Base-by-base conservation (phyloP, 495 filamentous ascomycete species). In the Hyaloscypha bicolor region DNA sequence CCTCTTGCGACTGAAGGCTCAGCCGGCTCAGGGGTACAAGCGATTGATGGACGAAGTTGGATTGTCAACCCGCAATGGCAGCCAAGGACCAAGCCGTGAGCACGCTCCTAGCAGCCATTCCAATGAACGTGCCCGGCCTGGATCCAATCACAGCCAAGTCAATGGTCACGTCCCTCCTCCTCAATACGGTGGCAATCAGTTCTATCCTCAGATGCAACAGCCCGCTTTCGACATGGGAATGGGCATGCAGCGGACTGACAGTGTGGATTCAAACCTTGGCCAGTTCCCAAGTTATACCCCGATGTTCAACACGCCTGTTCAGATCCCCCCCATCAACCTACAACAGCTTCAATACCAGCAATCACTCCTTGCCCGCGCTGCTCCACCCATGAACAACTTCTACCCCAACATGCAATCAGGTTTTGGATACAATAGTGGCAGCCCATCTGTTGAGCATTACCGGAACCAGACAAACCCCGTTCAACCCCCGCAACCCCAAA, bases 1-100 rank as follows among this genome's bases (percentile, higher is more conserved):
- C 61, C 84, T 99, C 52, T 82, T 92, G 53, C 90, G 90, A 69
- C 86, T 98, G 69, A 99, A 99, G 79, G 94, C 92, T 6, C 90
- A 94, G 65, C 93, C 95, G 56, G 90, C 90, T 58, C 96, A 99
- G 78, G 95, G 95, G 48, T 99, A 99, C 79, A 98, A 98, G 83
- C 91, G 95, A 52, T 78, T 99, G 57, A 99, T 99, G 95, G 78
- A 95, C 97, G 74, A 94, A 92, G 59, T 80, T 96, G 63, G 93
- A 92, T 62, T 73, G 29, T 69, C 73, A 58, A 64, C 76, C 4
- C 66, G 73, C 12, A 72, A 74, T 66, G 69, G 71, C 14, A 75
- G 79, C 58, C 74, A 74, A 25, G 79, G 77, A 39, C 76, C 78
- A 25, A 75, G 75, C 61, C 78, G 81, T 42, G 82, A 83, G 52